phyloP scores from a whole-genome alignment of 2,329 filamentous ascomycete species.

The Cytospora chrysosperma region DNA sequence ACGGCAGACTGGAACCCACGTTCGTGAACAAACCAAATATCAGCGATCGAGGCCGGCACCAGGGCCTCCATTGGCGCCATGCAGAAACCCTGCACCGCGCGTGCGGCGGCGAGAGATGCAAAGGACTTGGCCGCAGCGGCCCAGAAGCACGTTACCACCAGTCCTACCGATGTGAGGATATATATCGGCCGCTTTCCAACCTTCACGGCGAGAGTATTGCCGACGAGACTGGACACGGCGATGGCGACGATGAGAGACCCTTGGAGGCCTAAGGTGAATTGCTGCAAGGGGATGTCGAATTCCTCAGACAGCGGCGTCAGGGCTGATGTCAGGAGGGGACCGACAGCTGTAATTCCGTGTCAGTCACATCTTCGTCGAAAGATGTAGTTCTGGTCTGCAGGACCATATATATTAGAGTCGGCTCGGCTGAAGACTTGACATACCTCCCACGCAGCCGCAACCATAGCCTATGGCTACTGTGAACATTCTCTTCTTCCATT shows the following conservation, averaged over 20 bases:
- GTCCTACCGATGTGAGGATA: slow-evolving; percentile 34
- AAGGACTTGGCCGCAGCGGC: slow-evolving; percentile 34
- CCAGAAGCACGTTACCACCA: slow-evolving; percentile 38
- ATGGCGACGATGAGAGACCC: slow-evolving; percentile 37
- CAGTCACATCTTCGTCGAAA: background rate
- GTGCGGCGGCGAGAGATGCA: slow-evolving; percentile 33
- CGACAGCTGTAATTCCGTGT: slow-evolving; percentile 32
- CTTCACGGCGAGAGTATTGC: slow-evolving; percentile 38
- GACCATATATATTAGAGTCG: no score
- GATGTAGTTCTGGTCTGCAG: no score
- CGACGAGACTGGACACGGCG: slow-evolving; percentile 36
- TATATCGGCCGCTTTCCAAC: slow-evolving; percentile 39
- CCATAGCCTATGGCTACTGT: slow-evolving; percentile 40
- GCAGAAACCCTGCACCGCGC: slow-evolving; percentile 37
- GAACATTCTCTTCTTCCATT: slow-evolving; percentile 35
- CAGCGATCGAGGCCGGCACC: slow-evolving; percentile 40
- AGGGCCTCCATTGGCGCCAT: slow-evolving; percentile 41
- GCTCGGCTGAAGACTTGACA: slow-evolving; percentile 33
- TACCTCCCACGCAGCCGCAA: slow-evolving; percentile 40
- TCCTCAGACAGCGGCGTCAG: slow-evolving; percentile 35
- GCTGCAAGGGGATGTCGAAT: slow-evolving; percentile 33
- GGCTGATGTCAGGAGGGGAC: slow-evolving; percentile 39
- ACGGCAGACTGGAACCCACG: slow-evolving; percentile 40
- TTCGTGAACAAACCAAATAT: slow-evolving; percentile 45
- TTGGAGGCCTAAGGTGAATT: slow-evolving; percentile 37